Evolutionary conservation across 305 asterid species (phyloP), one percentile per base, ranked within the genome.

Genomic region (Euphrasia arctica): DNA sequence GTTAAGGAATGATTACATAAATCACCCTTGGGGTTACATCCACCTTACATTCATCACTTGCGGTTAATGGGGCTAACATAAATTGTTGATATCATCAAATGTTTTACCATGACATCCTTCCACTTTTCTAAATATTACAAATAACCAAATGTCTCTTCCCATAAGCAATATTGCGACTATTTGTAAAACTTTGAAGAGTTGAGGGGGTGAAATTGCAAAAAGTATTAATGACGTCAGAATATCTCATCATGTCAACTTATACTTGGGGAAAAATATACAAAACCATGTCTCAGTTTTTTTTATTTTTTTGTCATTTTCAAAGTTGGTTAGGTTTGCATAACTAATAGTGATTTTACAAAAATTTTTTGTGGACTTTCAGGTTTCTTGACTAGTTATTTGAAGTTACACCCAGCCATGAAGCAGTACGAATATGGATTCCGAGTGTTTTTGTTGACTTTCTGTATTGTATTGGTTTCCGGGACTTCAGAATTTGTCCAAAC

Each of bases 391-490:
- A 87, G 85, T 77, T 93, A 84, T 75, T 74, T 89, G 80, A 92
- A 92, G 79, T 32, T 83, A 75, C 75, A 79, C 78, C 96, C 96
- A 0, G 80, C 91, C n/a, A 67, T 87, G 89, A 92, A 85, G 85
- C 96, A 84, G 50, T 92, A 92, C 58, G 98, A 92, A 68, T 92
- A 92, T 60, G 97, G 98, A n/a, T 92, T 92, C 31, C 89, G 97
- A 50, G 98, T 92, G 22, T 92, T 92, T 85, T 72, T 92, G 79
- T 60, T 91, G 83, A 87, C 97, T 39, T 92, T 85, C 64, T 87
- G 96, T 67, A 89, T 92, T 9, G 97, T 91, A 11, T 71, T 92
- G 60, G 90, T 87, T 52, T 86, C 97, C 4, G 97, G 87, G 71
- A 71, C 80, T 51, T 64, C 79, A 5, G 78, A 83, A 54, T 89